A percentile compares a stretch with the other conserved stretches of the same genome.
Conservation (phyloP, 345 rosid genomes). For the Salix viminalis region DNA sequence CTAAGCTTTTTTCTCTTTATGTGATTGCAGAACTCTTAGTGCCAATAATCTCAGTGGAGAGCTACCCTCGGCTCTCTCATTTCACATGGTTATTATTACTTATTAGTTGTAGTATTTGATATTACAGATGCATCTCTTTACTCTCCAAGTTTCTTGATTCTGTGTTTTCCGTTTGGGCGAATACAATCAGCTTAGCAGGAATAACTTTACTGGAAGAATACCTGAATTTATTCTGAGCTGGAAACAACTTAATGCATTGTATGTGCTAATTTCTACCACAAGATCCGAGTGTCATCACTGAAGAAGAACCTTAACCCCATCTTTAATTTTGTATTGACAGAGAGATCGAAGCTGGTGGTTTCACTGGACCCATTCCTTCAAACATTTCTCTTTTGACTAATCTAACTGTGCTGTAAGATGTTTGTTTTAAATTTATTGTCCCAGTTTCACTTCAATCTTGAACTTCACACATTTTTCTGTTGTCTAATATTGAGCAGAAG, state of each 20-base stretch:
- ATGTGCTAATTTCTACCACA: not conserved
- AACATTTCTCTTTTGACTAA: not conserved
- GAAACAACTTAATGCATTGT: constrained; percentile 4
- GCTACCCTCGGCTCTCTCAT: no score
- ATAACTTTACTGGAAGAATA: constrained; percentile 12
- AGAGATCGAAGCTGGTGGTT: constrained; percentile 17
- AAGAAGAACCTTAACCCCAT: not conserved
- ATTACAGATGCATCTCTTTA: no score
- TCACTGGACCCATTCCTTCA: constrained; percentile 19
- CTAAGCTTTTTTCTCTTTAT: no score
- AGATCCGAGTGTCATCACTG: not conserved
- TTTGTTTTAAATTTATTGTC: not conserved
- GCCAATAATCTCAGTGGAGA: no score
- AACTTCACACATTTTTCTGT: not conserved
- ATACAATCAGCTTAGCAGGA: constrained; percentile 14
- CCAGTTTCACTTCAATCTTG: not conserved
- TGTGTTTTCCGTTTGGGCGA: not conserved
- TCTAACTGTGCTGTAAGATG: constrained; percentile 10
- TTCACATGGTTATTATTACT: no score
- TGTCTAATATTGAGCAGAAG: not conserved
- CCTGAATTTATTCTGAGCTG: constrained; percentile 8
- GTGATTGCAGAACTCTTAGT: no score
- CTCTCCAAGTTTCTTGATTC: not conserved
- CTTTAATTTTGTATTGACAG: not conserved
- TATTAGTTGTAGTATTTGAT: no score